phyloP scores from a whole-genome alignment of 352 stramenopile species.

The Phytophthora cryptogea region DNA sequence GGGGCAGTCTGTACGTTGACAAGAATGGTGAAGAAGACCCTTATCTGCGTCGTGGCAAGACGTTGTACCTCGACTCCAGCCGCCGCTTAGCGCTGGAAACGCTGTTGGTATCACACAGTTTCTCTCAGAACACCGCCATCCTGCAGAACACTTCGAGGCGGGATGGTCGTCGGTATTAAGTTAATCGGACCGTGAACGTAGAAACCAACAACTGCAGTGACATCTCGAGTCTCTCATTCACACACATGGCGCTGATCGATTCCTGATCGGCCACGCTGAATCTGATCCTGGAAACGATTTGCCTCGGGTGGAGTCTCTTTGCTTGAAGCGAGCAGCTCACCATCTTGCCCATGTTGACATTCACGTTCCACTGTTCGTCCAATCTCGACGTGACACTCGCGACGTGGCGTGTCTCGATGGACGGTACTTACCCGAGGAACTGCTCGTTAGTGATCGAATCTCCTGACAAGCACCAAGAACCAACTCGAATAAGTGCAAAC shows the following conservation, averaged over 20 bases:
- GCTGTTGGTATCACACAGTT: conserved; percentile 75
- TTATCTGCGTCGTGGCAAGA: conserved; percentile 78
- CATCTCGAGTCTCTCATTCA: conserved; percentile 21
- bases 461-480: conserved; percentile 4
- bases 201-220: conserved; percentile 21
- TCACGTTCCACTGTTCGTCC: conserved; percentile 27
- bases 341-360: neutral
- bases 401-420: conserved; percentile 16
- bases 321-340: neutral
- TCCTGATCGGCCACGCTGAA: conserved; percentile 7
- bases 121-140: conserved; percentile 78
- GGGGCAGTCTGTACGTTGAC: conserved; percentile 85
- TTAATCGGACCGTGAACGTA: conserved; percentile 13
- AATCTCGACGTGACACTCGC: conserved; percentile 11
- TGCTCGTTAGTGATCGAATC: conserved; percentile 31
- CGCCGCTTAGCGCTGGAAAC: conserved; percentile 64
- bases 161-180: conserved; percentile 80
- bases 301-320: neutral
- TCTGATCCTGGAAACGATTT: conserved; percentile 16
- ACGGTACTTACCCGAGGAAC: conserved; percentile 16
- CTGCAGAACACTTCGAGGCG: conserved; percentile 76
- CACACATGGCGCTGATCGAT: conserved; percentile 11
- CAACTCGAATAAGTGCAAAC: conserved; percentile 20
- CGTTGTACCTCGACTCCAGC: conserved; percentile 65
- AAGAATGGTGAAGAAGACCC: conserved; percentile 87